Percentiles rank a stretch among this genome's conserved stretches.
These are phyloP conservation scores for Nicotiana otophora DNA, from an alignment of 257 asterid species.

Conservation along the genomic window DNA sequence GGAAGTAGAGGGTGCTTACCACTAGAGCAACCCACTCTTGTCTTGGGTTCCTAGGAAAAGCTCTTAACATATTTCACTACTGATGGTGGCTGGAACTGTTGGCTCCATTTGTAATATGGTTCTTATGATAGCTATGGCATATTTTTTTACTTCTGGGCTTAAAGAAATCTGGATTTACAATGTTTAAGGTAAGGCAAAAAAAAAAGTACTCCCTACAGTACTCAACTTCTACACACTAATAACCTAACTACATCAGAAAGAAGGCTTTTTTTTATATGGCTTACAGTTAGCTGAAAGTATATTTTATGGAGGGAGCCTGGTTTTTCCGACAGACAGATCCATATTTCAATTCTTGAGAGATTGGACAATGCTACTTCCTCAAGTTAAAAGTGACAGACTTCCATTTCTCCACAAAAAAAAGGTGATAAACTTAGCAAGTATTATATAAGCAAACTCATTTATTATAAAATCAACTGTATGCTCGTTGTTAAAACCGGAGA, in stretches of 20 bases:
- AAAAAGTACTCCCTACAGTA: background rate
- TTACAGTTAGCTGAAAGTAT: background rate
- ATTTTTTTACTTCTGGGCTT: background rate
- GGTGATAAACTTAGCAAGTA: background rate
- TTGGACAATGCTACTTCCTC: background rate
- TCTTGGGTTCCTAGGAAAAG: background rate
- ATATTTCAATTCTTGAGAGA: background rate
- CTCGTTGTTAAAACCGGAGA: background rate
- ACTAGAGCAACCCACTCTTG: too few species aligned
- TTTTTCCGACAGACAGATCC: background rate
- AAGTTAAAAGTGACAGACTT: background rate
- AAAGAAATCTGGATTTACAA: background rate
- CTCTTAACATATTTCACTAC: background rate
- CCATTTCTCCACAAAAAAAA: too few species aligned
- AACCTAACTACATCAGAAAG: background rate
- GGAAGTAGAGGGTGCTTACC: too few species aligned
- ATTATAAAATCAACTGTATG: background rate
- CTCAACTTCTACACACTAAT: background rate
- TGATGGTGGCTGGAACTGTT: background rate
- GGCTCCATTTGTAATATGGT: background rate
- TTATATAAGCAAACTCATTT: background rate
- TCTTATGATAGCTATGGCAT: background rate
- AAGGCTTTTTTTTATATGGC: background rate
- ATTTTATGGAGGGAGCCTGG: background rate
- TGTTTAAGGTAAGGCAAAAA: background rate